These are phyloP conservation scores for Priceomyces castillae DNA, from an alignment of 805 yeast species.

Conservation along the genomic window DNA sequence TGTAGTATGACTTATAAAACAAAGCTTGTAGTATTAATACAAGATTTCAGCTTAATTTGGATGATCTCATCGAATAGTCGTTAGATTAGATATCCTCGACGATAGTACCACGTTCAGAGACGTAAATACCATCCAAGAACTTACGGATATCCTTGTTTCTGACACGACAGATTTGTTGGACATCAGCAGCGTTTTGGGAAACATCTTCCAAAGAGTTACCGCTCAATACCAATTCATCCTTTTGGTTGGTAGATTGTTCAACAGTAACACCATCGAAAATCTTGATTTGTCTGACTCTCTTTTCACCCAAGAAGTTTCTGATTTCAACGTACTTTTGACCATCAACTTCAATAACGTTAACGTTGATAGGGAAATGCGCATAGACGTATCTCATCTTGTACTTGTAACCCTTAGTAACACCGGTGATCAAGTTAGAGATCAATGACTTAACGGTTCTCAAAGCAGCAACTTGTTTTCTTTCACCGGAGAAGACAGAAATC, in stretches of 20 bases:
- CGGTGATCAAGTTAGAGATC: constrained; percentile 89
- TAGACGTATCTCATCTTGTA: constrained; percentile 99
- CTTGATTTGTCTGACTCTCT: constrained; percentile 87
- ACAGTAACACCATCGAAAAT: constrained; percentile 87
- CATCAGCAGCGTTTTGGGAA: constrained; percentile 97
- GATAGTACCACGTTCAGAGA: constrained; percentile 90
- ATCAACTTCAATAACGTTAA: constrained; percentile 81
- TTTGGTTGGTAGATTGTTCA: constrained; percentile 76
- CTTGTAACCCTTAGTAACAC: constrained; percentile 99
- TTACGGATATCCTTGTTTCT: constrained; percentile 99
- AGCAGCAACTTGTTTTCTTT: constrained; percentile 99
- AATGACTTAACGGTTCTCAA: constrained; percentile 97
- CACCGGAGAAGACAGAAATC: constrained; percentile 96
- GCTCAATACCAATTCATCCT: constrained; percentile 89
- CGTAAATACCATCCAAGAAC: constrained; percentile 99
- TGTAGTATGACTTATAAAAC: constrained; percentile 17
- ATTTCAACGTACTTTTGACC: constrained; percentile 79
- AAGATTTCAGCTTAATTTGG: constrained; percentile 7
- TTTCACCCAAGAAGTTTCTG: constrained; percentile 99
- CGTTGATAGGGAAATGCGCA: constrained; percentile 99
- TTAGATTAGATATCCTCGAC: constrained; percentile 52
- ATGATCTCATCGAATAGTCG: constrained; percentile 4
- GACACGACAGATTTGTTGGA: constrained; percentile 97
- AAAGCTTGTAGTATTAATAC: constrained; percentile 20
- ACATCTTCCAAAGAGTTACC: constrained; percentile 98